These are phyloP conservation scores for Tremella yokohamensis DNA, from an alignment of 768 basidiomycete genomes.

Conservation along the genomic window DNA sequence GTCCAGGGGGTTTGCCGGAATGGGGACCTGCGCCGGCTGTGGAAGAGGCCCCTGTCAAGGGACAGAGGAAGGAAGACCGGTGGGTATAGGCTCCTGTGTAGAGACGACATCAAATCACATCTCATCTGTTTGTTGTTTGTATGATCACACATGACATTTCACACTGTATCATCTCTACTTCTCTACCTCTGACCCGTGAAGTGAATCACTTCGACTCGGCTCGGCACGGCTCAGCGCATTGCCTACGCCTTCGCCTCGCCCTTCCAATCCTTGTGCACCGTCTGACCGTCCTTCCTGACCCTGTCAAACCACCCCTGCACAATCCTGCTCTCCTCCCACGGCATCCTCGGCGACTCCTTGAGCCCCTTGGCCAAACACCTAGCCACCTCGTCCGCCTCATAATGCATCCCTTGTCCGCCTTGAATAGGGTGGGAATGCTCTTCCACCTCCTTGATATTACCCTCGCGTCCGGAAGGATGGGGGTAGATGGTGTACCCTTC, in stretches of 20 bases:
- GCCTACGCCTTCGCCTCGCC: constrained; percentile 27
- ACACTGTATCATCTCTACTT: too few species aligned
- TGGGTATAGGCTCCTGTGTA: constrained; percentile 29
- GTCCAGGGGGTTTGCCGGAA: constrained; percentile 84
- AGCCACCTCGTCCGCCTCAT: constrained; percentile 83
- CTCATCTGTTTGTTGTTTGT: too few species aligned
- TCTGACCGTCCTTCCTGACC: constrained; percentile 66
- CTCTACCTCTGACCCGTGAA: too few species aligned
- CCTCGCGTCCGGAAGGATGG: constrained; percentile 23
- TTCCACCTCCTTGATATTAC: constrained; percentile 61
- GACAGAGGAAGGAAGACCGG: constrained; percentile 34
- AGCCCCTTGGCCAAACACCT: constrained; percentile 70
- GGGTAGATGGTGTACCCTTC: constrained; percentile 34
- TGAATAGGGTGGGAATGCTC: constrained; percentile 53
- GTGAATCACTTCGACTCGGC: too few species aligned
- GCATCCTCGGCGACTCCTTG: constrained; percentile 69
- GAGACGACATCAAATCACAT: too few species aligned
- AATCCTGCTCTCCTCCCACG: constrained; percentile 71
- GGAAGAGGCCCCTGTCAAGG: constrained; percentile 42
- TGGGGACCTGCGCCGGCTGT: constrained; percentile 63
- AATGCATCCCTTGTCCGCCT: constrained; percentile 70
- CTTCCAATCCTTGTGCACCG: constrained; percentile 53
- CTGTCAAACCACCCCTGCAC: constrained; percentile 83
- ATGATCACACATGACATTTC: too few species aligned
- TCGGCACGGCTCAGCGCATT: too few species aligned